Evolutionary conservation across 176 grass and related monocot genomes (phyloP).

Genomic region (Neostapfia colusana): DNA sequence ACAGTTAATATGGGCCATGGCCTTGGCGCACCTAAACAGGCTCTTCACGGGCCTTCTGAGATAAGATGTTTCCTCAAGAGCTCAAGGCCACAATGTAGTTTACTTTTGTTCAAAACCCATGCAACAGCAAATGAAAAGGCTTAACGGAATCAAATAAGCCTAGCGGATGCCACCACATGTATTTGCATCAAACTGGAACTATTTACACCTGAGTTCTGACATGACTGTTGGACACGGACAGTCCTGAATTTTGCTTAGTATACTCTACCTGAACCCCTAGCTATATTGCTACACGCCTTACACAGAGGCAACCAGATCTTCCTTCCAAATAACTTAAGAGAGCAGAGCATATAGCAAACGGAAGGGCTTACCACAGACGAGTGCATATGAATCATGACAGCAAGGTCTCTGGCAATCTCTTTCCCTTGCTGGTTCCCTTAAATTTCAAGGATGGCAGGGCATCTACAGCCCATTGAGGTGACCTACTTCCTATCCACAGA

Average conservation of each 20-base stretch:
- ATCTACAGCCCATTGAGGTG: slow-evolving; percentile 54
- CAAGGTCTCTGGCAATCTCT: slow-evolving; percentile 40
- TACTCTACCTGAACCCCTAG: slow-evolving; percentile 19
- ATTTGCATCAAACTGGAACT: slow-evolving; percentile 17
- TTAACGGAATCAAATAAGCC: not conserved
- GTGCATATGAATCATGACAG: slow-evolving; percentile 42
- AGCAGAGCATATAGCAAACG: not conserved
- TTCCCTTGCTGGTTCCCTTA: slow-evolving; percentile 12
- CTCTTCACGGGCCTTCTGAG: not conserved
- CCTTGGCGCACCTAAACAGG: not conserved
- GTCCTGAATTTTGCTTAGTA: not conserved
- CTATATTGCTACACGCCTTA: not conserved
- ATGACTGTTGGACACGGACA: not conserved
- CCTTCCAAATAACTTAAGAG: not conserved
- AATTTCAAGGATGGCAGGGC: slow-evolving; percentile 48
- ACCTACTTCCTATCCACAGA: slow-evolving; percentile 53
- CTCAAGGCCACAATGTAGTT: too few relatives aligned
- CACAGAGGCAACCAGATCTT: not conserved
- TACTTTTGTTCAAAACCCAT: not conserved
- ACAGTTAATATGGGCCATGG: not conserved
- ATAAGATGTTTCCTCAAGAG: not conserved
- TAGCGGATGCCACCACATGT: not conserved
- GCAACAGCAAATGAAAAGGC: not conserved
- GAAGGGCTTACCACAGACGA: slow-evolving; percentile 18
- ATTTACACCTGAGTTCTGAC: slow-evolving; percentile 32